A percentile compares a stretch with the other conserved stretches of the same genome.
Conservation (phyloP, 1,284 basidiomycete genomes). For the Chalciporus sp. region DNA sequence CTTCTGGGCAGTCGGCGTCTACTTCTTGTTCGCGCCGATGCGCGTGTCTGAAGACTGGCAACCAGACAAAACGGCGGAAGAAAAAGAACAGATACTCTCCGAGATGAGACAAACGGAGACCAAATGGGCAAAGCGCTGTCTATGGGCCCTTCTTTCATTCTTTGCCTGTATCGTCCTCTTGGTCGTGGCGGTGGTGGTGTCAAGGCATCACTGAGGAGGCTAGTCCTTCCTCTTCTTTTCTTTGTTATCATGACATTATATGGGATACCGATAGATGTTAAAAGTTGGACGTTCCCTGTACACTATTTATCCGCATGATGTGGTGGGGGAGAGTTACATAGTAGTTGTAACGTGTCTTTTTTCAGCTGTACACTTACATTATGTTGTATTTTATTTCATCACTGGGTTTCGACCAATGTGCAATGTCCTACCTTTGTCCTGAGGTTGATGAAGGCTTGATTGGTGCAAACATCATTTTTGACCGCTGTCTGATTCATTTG, state of each 20-base stretch:
- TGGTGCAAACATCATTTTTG: no score
- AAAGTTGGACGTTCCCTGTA: background rate
- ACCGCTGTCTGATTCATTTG: no score
- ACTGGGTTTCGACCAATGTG: background rate
- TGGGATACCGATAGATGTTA: background rate
- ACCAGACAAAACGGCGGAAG: constrained; percentile 38
- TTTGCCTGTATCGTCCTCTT: constrained; percentile 27
- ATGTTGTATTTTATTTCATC: constrained; percentile 10
- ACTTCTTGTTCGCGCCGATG: constrained; percentile 42
- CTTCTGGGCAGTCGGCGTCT: constrained; percentile 44
- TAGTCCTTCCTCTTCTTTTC: constrained; percentile 8
- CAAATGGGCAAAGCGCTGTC: constrained; percentile 46
- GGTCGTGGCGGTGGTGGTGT: constrained; percentile 24
- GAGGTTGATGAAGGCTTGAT: no score
- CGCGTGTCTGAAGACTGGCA: constrained; percentile 42
- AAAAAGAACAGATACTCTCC: constrained; percentile 37
- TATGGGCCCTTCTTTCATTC: constrained; percentile 35
- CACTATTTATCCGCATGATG: constrained; percentile 6
- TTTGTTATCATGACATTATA: background rate
- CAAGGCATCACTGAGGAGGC: constrained; percentile 19
- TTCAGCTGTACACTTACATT: constrained; percentile 4
- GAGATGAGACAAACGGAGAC: constrained; percentile 39
- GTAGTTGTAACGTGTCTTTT: constrained; percentile 13
- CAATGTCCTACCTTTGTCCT: no score
- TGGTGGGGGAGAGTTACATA: background rate